Evolutionary conservation across 2,329 filamentous ascomycete genomes (phyloP).

Genomic region (Fusarium cicatricum): DNA sequence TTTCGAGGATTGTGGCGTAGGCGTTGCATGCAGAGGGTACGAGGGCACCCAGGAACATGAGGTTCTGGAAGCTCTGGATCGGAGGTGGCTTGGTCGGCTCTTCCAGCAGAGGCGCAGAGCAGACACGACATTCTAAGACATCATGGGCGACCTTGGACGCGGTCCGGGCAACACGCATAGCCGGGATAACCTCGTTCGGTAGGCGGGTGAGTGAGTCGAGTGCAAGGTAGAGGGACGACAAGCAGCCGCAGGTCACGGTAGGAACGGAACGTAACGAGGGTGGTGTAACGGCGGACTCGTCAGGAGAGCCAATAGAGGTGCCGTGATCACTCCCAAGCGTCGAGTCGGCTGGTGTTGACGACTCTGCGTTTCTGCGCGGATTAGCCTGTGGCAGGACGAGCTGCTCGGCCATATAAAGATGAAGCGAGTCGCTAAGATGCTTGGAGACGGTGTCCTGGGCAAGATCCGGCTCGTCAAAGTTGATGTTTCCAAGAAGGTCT

Average conservation of each 20-base stretch:
- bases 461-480: slow-evolving; percentile 45
- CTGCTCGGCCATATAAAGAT: slow-evolving; percentile 39
- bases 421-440: slow-evolving; percentile 41
- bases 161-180: slow-evolving; percentile 57
- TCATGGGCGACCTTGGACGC: slow-evolving; percentile 60
- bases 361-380: slow-evolving; percentile 22
- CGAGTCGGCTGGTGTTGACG: slow-evolving; percentile 31
- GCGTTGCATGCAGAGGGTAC: slow-evolving; percentile 66
- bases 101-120: slow-evolving; percentile 52
- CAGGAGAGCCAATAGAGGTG: slow-evolving; percentile 29
- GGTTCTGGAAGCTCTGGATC: slow-evolving; percentile 63
- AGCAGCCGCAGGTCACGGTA: slow-evolving; percentile 55
- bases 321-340: slow-evolving; percentile 34
- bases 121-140: slow-evolving; percentile 60
- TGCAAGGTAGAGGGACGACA: slow-evolving; percentile 59
- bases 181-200: slow-evolving; percentile 54
- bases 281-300: slow-evolving; percentile 9
- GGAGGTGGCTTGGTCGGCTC: slow-evolving; percentile 48
- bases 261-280: slow-evolving; percentile 40
- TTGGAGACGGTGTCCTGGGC: slow-evolving; percentile 41
- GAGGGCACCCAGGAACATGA: slow-evolving; percentile 66
- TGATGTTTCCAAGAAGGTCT: slow-evolving; percentile 45
- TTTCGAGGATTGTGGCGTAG: slow-evolving; percentile 62
- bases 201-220: slow-evolving; percentile 59
- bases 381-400: slow-evolving; percentile 24